Evolutionary conservation across 2,329 filamentous ascomycete genomes (phyloP), one percentile per base, ranked within the genome.

Genomic region (Colletotrichum higginsianum): DNA sequence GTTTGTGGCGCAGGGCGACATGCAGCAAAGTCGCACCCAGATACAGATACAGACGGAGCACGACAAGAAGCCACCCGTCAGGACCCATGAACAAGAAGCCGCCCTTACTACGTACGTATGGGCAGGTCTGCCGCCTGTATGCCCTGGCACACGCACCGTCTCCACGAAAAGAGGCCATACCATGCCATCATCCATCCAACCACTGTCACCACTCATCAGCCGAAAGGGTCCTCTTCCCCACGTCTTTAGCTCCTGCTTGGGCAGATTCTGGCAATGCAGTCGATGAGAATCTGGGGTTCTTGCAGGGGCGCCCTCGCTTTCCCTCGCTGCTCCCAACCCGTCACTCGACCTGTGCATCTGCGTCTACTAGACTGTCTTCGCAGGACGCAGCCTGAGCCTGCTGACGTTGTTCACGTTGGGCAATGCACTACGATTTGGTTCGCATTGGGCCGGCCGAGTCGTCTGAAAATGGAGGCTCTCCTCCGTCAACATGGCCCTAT

Each of bases 201-300:
- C 47, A 52, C 42, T 23, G 35, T 50, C 63, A 61, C 35, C 6
- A 30, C 21, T 16, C 42, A 38, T 35, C 53, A 66, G 11, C 47
- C 23, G 5, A 66, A 49, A 61, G 44, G 50, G 50, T 23, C 50
- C 47, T 50, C 23, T 23, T 42, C 52, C 52, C 66, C 66, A 55
- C 35, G 44, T 40, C 23, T 35, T 58, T 64, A 52, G 60, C 30
- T 47, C 42, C 61, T 42, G 26, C 35, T 64, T 44, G 60, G 46
- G 53, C 49, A 35, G 18, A 55, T 56, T 12, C 9, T 53, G 12
- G 18, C 50, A 46, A 64, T 21, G 61, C 50, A 53, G 23, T 38
- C 35, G 49, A 62, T 50, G 60, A 52, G 60, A 40, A 62, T 62
- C 60, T n/a, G 60, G 60, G 60, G 35, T 50, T 50, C 9, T 42